These are phyloP conservation scores for Coccomyxa sp. DNA, from an alignment of 139 green algal genomes.

Conservation along the genomic window DNA sequence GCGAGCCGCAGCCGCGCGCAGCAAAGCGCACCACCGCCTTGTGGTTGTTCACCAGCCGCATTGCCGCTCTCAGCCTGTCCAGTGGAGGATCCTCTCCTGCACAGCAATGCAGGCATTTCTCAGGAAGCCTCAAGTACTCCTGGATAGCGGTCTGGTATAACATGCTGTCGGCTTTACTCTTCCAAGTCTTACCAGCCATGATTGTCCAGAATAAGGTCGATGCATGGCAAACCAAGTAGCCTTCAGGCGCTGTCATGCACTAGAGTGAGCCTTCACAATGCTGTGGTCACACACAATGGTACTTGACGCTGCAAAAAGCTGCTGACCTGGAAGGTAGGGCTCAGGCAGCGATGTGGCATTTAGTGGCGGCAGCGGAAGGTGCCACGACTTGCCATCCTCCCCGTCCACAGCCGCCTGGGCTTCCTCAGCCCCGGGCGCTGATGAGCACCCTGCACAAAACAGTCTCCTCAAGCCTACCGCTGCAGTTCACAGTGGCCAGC, in stretches of 20 bases:
- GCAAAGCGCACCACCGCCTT: constrained; percentile 74
- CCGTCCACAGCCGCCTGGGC: constrained; percentile 72
- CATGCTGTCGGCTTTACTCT: no score
- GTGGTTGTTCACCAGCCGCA: constrained; percentile 67
- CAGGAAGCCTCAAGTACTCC: no score
- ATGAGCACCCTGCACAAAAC: constrained; percentile 40
- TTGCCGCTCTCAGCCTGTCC: constrained; percentile 61
- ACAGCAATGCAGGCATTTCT: no score
- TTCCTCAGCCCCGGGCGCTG: constrained; percentile 37
- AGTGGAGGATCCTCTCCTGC: constrained; percentile 51
- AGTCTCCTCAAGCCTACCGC: background rate
- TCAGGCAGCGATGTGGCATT: constrained; percentile 50
- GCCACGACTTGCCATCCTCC: constrained; percentile 61
- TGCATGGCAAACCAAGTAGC: no score
- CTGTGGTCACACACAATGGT: no score
- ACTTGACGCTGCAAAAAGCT: no score
- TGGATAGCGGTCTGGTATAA: no score
- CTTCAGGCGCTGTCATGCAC: no score
- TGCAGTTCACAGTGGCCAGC: background rate
- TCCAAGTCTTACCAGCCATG: no score
- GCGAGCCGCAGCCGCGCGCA: constrained; percentile 59
- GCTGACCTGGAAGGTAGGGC: constrained; percentile 53
- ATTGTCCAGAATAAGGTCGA: no score
- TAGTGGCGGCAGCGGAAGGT: constrained; percentile 73
- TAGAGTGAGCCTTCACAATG: no score